Conservation (phyloP, 257 asterid genomes). For the Solanum lignicaule region DNA sequence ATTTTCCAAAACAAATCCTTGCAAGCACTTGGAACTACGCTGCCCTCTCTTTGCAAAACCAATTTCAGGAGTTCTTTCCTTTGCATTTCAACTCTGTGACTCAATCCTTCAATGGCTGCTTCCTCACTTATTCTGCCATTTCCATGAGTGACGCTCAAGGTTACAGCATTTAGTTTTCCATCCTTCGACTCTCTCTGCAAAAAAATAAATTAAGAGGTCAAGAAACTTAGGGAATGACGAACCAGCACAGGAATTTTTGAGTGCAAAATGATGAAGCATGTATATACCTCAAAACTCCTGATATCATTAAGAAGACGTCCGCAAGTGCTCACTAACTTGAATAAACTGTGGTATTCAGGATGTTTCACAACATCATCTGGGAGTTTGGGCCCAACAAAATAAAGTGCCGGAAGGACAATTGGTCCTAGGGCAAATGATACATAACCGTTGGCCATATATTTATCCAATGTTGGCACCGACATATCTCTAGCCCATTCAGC, state of each 20-base stretch:
- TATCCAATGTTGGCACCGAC: slow-evolving; percentile 46
- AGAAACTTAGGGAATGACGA: neutral
- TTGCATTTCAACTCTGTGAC: slow-evolving; percentile 20
- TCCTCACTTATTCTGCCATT: slow-evolving; percentile 37
- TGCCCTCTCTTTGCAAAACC: slow-evolving; percentile 38
- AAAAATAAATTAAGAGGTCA: neutral
- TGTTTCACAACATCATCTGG: slow-evolving; percentile 55
- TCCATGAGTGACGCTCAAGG: slow-evolving; percentile 30
- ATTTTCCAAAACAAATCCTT: slow-evolving; percentile 80
- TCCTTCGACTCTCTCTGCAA: slow-evolving; percentile 72
- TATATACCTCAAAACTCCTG: slow-evolving; percentile 52
- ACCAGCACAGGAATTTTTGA: neutral
- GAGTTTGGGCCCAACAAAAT: slow-evolving; percentile 75
- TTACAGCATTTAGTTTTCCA: slow-evolving; percentile 58
- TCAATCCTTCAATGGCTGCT: slow-evolving; percentile 33
- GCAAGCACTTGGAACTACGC: slow-evolving; percentile 64
- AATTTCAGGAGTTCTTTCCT: slow-evolving; percentile 54
- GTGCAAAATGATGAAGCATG: neutral
- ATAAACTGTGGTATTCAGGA: slow-evolving; percentile 45
- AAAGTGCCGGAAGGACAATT: slow-evolving; percentile 69
- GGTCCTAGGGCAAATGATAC: slow-evolving; percentile 89
- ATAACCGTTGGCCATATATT: slow-evolving; percentile 60
- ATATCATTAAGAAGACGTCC: slow-evolving; percentile 88
- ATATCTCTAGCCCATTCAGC: slow-evolving; percentile 50
- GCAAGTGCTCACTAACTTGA: slow-evolving; percentile 54